Conservation (phyloP, 176 grass and related monocot species). For the Hordeum vulgare region MorexV3_pseudomolecules_assembly NC_058520.1:186049930-186050429, state of each 20-base stretch:
- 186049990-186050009: neutral
- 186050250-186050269: neutral
- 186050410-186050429: neutral
- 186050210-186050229: neutral
- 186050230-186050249: neutral
- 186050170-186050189: neutral
- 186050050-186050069: neutral
- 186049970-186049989: neutral
- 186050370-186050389: neutral
- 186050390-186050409: neutral
- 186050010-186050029: neutral
- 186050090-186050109: neutral
- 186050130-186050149: neutral
- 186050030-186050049: neutral
- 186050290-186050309: constrained; percentile 2
- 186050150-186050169: neutral
- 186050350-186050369: neutral
- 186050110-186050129: neutral
- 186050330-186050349: neutral
- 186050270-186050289: neutral
- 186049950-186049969: constrained; percentile 9
- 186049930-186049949: neutral
- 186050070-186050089: neutral
- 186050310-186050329: neutral
- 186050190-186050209: neutral